Conservation (phyloP, 139 green algal species). For the Picocystis salinarum region DNA sequence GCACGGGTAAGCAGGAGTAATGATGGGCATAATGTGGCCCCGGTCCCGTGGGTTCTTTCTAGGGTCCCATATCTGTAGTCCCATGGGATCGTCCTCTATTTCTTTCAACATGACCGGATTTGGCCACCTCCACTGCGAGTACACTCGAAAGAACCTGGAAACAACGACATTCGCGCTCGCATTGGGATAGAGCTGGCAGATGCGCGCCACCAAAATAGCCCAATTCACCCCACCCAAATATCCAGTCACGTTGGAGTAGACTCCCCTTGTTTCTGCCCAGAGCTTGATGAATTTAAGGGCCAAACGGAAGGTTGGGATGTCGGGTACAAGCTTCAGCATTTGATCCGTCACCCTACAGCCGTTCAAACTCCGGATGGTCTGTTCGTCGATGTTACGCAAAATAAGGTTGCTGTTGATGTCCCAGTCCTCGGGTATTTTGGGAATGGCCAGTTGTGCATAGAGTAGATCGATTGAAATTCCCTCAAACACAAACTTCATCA, state of each 20-base stretch:
- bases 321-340: slow-evolving; percentile 48
- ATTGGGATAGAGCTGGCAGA: slow-evolving; percentile 81
- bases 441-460: slow-evolving; percentile 49
- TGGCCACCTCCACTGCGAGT: slow-evolving; percentile 53
- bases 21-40: slow-evolving; percentile 83
- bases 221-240: slow-evolving; percentile 93
- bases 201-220: slow-evolving; percentile 78
- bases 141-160: slow-evolving; percentile 62
- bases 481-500: slow-evolving; percentile 82
- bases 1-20: slow-evolving; percentile 87
- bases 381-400: slow-evolving; percentile 69
- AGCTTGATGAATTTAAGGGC: slow-evolving; percentile 66
- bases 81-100: slow-evolving; percentile 42
- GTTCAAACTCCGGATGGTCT: slow-evolving; percentile 63
- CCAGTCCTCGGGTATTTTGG: slow-evolving; percentile 27
- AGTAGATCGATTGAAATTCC: slow-evolving; percentile 85
- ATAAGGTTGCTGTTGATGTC: slow-evolving; percentile 34
- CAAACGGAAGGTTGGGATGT: slow-evolving; percentile 36
- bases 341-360: slow-evolving; percentile 69
- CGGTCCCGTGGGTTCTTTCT: slow-evolving; percentile 44
- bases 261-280: slow-evolving; percentile 54
- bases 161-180: slow-evolving; percentile 35
- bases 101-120: slow-evolving; percentile 52
- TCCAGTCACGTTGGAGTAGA: slow-evolving; percentile 45
- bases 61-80: slow-evolving; percentile 64